Conservation (phyloP, 1,139 yeast species). For the Debaryomycetaceae sp. region DNA sequence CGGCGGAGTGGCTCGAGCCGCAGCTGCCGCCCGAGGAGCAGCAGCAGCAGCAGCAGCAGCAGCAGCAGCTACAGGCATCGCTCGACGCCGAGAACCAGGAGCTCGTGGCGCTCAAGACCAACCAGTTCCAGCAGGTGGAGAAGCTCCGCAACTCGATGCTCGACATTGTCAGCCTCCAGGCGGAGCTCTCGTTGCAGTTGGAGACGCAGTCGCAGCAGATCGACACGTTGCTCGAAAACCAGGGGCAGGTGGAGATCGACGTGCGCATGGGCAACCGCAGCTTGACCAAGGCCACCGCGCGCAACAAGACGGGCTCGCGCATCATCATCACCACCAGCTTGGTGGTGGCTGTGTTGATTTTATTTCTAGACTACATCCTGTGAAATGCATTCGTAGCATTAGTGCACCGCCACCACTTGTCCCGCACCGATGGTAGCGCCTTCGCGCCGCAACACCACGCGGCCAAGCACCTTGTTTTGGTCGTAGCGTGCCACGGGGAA, state of each 20-base stretch:
- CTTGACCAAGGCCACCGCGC: constrained; percentile 63
- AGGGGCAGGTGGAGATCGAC: constrained; percentile 65
- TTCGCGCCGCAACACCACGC: constrained; percentile 80
- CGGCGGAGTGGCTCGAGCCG: neutral
- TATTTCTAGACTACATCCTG: constrained; percentile 59
- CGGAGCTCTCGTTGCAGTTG: constrained; percentile 72
- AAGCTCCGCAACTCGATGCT: constrained; percentile 72
- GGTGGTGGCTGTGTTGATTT: constrained; percentile 55
- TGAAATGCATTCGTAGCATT: constrained; percentile 19
- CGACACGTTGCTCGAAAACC: constrained; percentile 61
- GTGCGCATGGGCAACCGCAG: constrained; percentile 72
- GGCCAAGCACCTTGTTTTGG: constrained; percentile 64
- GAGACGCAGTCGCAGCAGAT: constrained; percentile 75
- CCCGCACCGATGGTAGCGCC: constrained; percentile 93
- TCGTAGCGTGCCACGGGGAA: constrained; percentile 60
- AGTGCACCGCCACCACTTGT: constrained; percentile 31
- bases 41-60: constrained; percentile 13
- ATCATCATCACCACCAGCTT: constrained; percentile 60
- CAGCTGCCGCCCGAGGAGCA: constrained; percentile 17
- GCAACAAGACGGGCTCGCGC: constrained; percentile 69
- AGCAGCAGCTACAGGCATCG: constrained; percentile 40
- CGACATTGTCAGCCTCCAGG: constrained; percentile 76
- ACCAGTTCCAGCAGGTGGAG: constrained; percentile 65
- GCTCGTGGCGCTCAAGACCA: constrained; percentile 54
- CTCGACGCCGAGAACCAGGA: constrained; percentile 71